Evolutionary conservation across 2,329 filamentous ascomycete species (phyloP).

Genomic region (Trichophyton simii): DNA sequence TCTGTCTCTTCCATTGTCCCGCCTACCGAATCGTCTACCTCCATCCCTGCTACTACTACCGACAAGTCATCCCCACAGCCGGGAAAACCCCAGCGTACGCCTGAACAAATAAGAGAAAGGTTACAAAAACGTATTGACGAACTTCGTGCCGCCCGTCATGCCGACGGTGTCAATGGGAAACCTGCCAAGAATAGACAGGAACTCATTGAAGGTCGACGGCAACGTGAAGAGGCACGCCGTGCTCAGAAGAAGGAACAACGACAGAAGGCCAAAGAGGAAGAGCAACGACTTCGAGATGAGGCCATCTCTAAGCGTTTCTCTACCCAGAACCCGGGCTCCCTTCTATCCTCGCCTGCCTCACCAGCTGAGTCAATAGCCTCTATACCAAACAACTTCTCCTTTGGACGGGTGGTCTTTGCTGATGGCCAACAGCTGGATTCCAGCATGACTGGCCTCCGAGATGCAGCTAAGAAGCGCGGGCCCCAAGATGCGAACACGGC

Average conservation of each 20-base stretch:
- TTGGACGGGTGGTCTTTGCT: slow-evolving; percentile 79
- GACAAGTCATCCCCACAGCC: slow-evolving; percentile 10
- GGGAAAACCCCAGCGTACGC: slow-evolving; percentile 45
- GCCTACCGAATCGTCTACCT: slow-evolving; percentile 17
- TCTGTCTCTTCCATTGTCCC: slow-evolving; percentile 57
- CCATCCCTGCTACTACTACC: slow-evolving; percentile 12
- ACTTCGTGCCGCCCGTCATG: slow-evolving; percentile 73
- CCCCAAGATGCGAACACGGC: slow-evolving; percentile 75
- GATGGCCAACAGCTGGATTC: slow-evolving; percentile 73
- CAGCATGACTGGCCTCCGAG: slow-evolving; percentile 49
- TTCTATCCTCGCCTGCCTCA: slow-evolving; percentile 42
- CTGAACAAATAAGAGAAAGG: slow-evolving; percentile 62
- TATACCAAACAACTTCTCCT: slow-evolving; percentile 60
- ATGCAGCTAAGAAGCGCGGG: slow-evolving; percentile 63
- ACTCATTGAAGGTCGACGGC: slow-evolving; percentile 75
- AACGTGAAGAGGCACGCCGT: slow-evolving; percentile 77
- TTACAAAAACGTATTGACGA: slow-evolving; percentile 74
- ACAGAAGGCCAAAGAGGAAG: slow-evolving; percentile 64
- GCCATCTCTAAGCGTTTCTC: slow-evolving; percentile 43
- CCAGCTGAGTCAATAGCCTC: slow-evolving; percentile 31
- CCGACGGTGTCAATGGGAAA: slow-evolving; percentile 69
- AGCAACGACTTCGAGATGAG: slow-evolving; percentile 50
- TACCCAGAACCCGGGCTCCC: slow-evolving; percentile 47
- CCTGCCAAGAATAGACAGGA: slow-evolving; percentile 79
- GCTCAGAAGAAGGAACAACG: slow-evolving; percentile 79